These are phyloP conservation scores for Naganishia kalamii DNA, from an alignment of 768 basidiomycete species.

Conservation along the genomic window DNA sequence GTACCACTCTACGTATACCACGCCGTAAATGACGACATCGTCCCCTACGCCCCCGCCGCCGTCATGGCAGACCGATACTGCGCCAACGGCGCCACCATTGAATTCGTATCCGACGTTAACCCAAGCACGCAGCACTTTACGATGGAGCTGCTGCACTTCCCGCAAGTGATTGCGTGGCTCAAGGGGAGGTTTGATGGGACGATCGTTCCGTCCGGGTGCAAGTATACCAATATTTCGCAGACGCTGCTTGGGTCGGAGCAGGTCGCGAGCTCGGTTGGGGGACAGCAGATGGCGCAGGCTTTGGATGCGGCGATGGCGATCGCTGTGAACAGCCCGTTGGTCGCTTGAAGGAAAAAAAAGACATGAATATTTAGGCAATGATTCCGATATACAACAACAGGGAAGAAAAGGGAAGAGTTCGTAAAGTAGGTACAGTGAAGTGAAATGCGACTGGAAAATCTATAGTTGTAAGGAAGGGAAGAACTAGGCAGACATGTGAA, in stretches of 20 bases:
- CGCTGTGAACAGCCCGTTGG: not conserved
- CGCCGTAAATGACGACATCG: conserved; percentile 4
- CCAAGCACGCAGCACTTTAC: not conserved
- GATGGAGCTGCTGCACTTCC: conserved; percentile 8
- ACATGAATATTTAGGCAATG: too few relatives aligned
- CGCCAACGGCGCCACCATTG: conserved; percentile 2
- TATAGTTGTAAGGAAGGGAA: too few relatives aligned
- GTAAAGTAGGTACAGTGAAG: too few relatives aligned
- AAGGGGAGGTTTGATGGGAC: conserved; percentile 6
- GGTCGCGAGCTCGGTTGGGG: not conserved
- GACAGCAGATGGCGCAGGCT: not conserved
- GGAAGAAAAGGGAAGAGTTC: too few relatives aligned
- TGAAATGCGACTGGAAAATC: too few relatives aligned
- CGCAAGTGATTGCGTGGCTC: conserved; percentile 2
- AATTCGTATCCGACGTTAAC: conserved; percentile 6
- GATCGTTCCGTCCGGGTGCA: conserved; percentile 4
- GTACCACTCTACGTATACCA: conserved; percentile 2
- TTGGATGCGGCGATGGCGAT: not conserved
- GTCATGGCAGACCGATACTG: conserved; percentile 1
- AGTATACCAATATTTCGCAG: conserved; percentile 4
- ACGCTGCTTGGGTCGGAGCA: not conserved
- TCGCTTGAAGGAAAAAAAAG: too few relatives aligned
- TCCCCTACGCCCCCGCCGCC: not conserved
- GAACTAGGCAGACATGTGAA: too few relatives aligned
- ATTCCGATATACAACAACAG: too few relatives aligned